A percentile compares a stretch with the other conserved stretches of the same genome.
phyloP scores from a whole-genome alignment of 768 basidiomycete genomes.

The Polyporus arcularius region DNA sequence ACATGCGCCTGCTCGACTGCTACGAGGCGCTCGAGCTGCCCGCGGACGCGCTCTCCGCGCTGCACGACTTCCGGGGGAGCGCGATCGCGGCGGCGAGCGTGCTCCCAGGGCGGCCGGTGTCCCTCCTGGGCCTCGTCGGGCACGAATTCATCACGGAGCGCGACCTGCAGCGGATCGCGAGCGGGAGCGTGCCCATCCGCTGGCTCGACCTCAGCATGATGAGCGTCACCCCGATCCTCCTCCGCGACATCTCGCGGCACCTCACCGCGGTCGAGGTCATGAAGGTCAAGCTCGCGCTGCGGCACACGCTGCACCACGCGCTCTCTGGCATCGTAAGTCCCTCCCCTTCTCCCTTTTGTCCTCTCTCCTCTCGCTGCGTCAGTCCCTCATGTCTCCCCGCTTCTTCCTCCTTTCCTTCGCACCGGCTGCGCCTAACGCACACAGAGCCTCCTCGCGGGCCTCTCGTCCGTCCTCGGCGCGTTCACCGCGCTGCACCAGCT shows the following conservation, averaged over 20 bases:
- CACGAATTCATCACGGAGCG: conserved; percentile 56
- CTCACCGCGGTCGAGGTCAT: conserved; percentile 52
- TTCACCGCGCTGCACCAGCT: conserved; percentile 52
- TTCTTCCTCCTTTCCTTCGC: neutral
- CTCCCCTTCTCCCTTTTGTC: neutral
- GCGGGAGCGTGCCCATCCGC: conserved; percentile 48
- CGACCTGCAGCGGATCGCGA: conserved; percentile 52
- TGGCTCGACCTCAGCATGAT: conserved; percentile 61
- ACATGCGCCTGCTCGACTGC: conserved; percentile 47
- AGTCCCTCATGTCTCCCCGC: conserved; percentile 1
- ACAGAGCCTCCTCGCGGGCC: conserved; percentile 58
- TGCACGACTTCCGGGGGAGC: conserved; percentile 60
- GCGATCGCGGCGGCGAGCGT: conserved; percentile 58
- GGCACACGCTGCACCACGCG: conserved; percentile 66
- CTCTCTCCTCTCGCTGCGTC: neutral
- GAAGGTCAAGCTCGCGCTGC: conserved; percentile 57
- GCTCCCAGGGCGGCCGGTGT: conserved; percentile 63
- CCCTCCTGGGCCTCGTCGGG: conserved; percentile 55
- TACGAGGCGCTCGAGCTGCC: conserved; percentile 43
- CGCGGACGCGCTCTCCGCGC: conserved; percentile 45
- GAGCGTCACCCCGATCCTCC: conserved; percentile 55
- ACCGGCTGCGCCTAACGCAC: conserved; percentile 5
- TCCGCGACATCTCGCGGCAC: conserved; percentile 55
- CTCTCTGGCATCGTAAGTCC: conserved; percentile 64
- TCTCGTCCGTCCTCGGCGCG: conserved; percentile 56